Base-by-base conservation (phyloP, 805 yeast genomes). In the Myxozyma lipomycoides region DNA sequence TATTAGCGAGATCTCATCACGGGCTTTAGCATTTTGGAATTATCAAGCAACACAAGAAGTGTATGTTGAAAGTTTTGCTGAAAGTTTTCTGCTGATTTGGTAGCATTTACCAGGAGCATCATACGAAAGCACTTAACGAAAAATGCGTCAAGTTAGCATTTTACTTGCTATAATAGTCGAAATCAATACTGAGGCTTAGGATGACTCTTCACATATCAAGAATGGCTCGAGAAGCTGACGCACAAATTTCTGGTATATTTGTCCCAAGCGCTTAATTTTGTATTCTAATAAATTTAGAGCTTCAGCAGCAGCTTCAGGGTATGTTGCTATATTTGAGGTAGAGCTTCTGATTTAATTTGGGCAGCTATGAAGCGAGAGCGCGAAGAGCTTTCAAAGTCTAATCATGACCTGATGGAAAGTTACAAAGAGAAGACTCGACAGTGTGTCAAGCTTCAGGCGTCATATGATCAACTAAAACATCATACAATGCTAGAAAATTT, bases 31-130 rank as follows among this genome's bases (percentile, higher is more conserved):
- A 7, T 51, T 51, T 28, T 51, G 55, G 55, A 46, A 41, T 3
- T 51, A 51, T 24, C 55, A 51, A 23, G 45, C 46, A 42, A 43
- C 51, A 2, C 51, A 46, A 15, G 55, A 51, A 36, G 43, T 51
- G 55, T 46, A 21, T 18, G 40, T n/a, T n/a, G 15, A 6, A 37
- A 4, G 21, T 15, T 1, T n/a, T 1, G 12, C 5, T 3, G 18
- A 17, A 30, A 10, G 15, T 40, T 5, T 3, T 23, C n/a, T 17
- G 9, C 17, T 21, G 18, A 4, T 17, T 40, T 23, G 4, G 9
- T 30, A 51, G 55, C 30, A 32, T 46, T 30, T 51, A 46, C 23
- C 55, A 51, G 19, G 51, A 51, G 15, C 43, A 43, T 28, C 10
- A 37, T 5, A n/a, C 38, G 28, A 49, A 45, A 26, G 23, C 26